Conservation (phyloP, 768 basidiomycete genomes). For the Neoboletus brunneissimus region DNA sequence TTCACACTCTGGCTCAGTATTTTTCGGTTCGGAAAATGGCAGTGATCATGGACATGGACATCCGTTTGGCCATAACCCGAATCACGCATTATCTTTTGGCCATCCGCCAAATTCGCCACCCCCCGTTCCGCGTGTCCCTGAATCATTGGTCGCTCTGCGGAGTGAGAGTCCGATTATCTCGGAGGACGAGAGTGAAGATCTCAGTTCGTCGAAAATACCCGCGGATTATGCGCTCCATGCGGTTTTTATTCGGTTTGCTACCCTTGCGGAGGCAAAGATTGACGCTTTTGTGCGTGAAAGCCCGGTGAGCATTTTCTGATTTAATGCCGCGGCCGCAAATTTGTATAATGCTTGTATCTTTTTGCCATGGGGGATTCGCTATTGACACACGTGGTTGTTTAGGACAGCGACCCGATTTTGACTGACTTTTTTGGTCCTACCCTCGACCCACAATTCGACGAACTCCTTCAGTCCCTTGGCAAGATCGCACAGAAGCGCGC, state of each 20-base stretch:
- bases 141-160: constrained; percentile 47
- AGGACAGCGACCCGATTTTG: constrained; percentile 73
- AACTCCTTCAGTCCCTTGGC: constrained; percentile 78
- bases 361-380: background rate
- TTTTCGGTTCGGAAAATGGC: constrained; percentile 66
- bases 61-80: constrained; percentile 30
- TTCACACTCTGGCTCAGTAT: constrained; percentile 73
- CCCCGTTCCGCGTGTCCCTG: constrained; percentile 76
- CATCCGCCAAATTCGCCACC: constrained; percentile 56
- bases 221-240: constrained; percentile 88
- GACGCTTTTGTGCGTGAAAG: constrained; percentile 65
- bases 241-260: constrained; percentile 83
- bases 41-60: constrained; percentile 60
- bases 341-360: background rate
- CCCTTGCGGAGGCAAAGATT: constrained; percentile 78
- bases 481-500: constrained; percentile 83
- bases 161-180: constrained; percentile 54
- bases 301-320: constrained; percentile 47
- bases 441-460: constrained; percentile 78
- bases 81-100: constrained; percentile 24
- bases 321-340: background rate
- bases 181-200: constrained; percentile 60
- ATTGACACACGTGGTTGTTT: constrained; percentile 2
- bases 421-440: constrained; percentile 66
- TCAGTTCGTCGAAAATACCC: constrained; percentile 74